phyloP scores from a whole-genome alignment of 2,329 filamentous ascomycete species.

The Phoma sp. region DNA sequence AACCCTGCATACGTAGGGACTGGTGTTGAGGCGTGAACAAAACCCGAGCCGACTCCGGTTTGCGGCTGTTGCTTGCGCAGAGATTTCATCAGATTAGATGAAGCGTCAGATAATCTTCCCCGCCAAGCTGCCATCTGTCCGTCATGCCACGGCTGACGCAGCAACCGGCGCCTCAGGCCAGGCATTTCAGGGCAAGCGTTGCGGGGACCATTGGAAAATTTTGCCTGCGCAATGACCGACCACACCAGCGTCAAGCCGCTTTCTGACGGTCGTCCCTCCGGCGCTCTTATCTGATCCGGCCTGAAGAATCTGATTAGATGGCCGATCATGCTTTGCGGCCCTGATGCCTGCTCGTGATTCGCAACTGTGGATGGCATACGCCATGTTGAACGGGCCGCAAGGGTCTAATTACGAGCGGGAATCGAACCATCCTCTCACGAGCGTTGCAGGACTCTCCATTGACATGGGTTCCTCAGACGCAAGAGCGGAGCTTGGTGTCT shows the following conservation, averaged over 20 bases:
- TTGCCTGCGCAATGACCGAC: conserved; percentile 33
- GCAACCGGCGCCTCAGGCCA: conserved; percentile 12
- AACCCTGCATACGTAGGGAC: conserved; percentile 26
- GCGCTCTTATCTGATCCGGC: conserved; percentile 41
- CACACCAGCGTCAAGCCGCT: conserved; percentile 17
- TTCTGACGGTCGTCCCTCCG: conserved; percentile 18
- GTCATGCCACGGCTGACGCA: conserved; percentile 29
- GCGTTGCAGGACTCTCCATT: conserved; percentile 22
- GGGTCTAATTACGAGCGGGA: conserved; percentile 23
- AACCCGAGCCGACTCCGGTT: conserved; percentile 31
- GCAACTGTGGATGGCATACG: conserved; percentile 24
- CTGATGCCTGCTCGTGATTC: conserved; percentile 18
- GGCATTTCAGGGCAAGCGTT: conserved; percentile 26
- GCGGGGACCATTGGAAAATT: conserved; percentile 38
- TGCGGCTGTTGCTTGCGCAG: conserved; percentile 12
- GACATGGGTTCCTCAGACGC: conserved; percentile 27
- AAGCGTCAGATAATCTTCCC: conserved; percentile 17
- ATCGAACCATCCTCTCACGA: conserved; percentile 41
- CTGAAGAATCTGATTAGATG: conserved; percentile 31
- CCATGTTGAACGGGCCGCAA: conserved; percentile 29
- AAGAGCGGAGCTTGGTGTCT: conserved; percentile 22
- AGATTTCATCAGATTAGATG: conserved; percentile 40
- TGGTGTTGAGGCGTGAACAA: conserved; percentile 17
- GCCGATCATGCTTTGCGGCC: conserved; percentile 22
- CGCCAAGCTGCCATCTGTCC: conserved; percentile 22